These are phyloP conservation scores for Streptanthus diversifolius DNA, from an alignment of 345 rosid genomes.

Conservation along the genomic window DNA sequence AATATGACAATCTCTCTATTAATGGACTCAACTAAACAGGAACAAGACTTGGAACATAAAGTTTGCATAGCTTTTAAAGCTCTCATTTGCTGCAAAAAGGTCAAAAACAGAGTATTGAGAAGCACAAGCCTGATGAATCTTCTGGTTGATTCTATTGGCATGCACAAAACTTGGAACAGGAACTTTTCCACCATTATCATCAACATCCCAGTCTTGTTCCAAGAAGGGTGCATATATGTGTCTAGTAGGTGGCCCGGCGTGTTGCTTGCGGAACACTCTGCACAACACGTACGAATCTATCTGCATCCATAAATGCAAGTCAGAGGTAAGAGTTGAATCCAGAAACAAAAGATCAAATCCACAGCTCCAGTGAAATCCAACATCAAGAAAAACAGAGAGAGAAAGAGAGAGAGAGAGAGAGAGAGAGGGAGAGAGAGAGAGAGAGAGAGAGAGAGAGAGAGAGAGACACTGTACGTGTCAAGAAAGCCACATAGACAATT, in stretches of 20 bases:
- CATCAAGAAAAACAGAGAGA: not conserved
- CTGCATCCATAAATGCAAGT: conserved; percentile 25
- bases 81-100: not conserved
- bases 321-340: not conserved
- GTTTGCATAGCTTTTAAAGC: not conserved
- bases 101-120: not conserved
- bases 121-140: not conserved
- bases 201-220: conserved; percentile 46
- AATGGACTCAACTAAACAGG: not conserved
- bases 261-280: conserved; percentile 41
- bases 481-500: no score
- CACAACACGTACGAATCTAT: conserved; percentile 62
- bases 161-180: not conserved
- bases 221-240: not conserved
- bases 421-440: not conserved
- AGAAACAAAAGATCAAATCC: not conserved
- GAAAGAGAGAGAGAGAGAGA: not conserved
- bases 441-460: no score
- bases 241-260: not conserved
- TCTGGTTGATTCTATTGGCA: not conserved
- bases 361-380: not conserved
- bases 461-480: no score
- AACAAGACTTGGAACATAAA: not conserved
- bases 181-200: conserved; percentile 44
- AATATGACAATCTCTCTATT: not conserved